Conservation (phyloP, 2,329 filamentous ascomycete genomes). For the Claviceps pazoutovae region DNA sequence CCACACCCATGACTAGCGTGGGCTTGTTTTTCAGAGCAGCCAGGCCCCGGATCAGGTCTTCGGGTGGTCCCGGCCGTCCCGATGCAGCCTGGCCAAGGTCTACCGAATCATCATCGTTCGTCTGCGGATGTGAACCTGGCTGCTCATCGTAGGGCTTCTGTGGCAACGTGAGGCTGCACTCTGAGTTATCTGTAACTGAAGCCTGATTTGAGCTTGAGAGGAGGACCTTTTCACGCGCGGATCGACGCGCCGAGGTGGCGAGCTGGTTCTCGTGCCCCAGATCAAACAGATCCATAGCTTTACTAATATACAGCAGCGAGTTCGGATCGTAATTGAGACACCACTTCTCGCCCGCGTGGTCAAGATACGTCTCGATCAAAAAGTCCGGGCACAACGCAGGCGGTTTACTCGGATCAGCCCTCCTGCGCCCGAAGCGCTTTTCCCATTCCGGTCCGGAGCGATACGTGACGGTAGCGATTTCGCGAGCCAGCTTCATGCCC, state of each 20-base stretch:
- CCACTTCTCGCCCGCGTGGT: conserved; percentile 97
- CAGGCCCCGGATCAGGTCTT: conserved; percentile 68
- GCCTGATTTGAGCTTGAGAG: conserved; percentile 38
- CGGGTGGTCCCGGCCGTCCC: conserved; percentile 42
- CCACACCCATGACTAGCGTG: conserved; percentile 81
- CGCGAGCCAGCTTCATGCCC: conserved; percentile 93
- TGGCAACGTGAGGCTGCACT: conserved; percentile 71
- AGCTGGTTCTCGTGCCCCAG: conserved; percentile 59
- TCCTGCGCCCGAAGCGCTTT: conserved; percentile 73
- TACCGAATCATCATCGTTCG: conserved; percentile 10
- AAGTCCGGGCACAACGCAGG: conserved; percentile 96
- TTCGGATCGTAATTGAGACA: conserved; percentile 94
- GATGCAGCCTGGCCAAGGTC: conserved; percentile 7
- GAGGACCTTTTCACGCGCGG: conserved; percentile 44
- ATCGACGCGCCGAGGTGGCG: conserved; percentile 46
- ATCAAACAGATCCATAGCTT: conserved; percentile 98
- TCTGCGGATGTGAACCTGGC: conserved; percentile 28
- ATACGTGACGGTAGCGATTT: conserved; percentile 97
- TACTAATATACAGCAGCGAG: conserved; percentile 88
- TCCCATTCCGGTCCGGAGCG: conserved; percentile 96
- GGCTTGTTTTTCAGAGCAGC: conserved; percentile 59
- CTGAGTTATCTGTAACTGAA: conserved; percentile 19
- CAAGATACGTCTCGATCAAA: conserved; percentile 92
- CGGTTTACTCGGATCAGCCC: conserved; percentile 73
- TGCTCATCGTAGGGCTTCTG: conserved; percentile 79